Conservation (phyloP, 345 rosid species). For the Erysimum cheiranthoides region DNA sequence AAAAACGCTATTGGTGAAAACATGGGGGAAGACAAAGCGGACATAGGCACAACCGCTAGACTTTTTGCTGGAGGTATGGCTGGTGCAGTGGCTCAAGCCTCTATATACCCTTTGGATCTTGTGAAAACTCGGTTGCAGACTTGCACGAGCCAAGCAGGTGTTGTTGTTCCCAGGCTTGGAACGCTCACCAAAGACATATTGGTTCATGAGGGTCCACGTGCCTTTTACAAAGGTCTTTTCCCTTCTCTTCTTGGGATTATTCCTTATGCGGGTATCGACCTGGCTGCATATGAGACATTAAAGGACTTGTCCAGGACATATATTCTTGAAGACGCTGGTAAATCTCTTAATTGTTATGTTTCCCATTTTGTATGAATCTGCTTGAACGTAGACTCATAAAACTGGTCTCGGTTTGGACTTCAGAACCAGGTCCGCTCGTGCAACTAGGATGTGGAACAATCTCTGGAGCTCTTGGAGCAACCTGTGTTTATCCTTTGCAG, state of each 20-base stretch:
- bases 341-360: constrained; percentile 9
- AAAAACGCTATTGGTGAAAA: constrained; percentile 62
- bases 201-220: constrained; percentile 87
- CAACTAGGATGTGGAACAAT: constrained; percentile 90
- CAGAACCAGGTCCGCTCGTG: constrained; percentile 87
- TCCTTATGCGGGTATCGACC: constrained; percentile 96
- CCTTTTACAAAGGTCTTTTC: constrained; percentile 84
- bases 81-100: constrained; percentile 91
- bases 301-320: constrained; percentile 83
- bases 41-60: constrained; percentile 66
- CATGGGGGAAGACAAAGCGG: constrained; percentile 59
- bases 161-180: constrained; percentile 59
- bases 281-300: constrained; percentile 85
- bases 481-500: constrained; percentile 94
- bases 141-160: constrained; percentile 64
- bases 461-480: constrained; percentile 92
- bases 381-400: constrained; percentile 6
- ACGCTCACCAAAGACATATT: constrained; percentile 68
- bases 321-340: constrained; percentile 73
- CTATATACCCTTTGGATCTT: constrained; percentile 89
- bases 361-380: background rate
- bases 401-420: constrained; percentile 16
- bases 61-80: constrained; percentile 89
- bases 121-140: constrained; percentile 94
- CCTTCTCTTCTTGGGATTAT: constrained; percentile 90